These are phyloP conservation scores for Ascochyta clinopodiicola DNA, from an alignment of 2,329 filamentous ascomycete species.

Conservation along the genomic window DNA sequence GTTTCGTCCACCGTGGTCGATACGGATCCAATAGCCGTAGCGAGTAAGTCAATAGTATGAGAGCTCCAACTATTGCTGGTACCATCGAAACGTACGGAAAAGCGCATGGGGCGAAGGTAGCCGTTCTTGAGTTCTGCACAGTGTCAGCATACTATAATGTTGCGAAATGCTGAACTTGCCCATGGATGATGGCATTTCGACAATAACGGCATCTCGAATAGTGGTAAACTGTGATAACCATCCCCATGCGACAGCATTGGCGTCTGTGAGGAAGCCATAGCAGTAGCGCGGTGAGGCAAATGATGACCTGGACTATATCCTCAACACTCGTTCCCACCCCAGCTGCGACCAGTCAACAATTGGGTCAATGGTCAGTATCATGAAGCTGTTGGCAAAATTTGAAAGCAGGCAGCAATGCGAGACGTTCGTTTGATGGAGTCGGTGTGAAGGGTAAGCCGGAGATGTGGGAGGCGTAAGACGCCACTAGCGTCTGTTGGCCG, in stretches of 20 bases:
- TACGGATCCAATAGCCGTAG: constrained; percentile 40
- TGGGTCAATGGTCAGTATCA: constrained; percentile 19
- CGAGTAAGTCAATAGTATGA: constrained; percentile 48
- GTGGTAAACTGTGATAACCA: not conserved
- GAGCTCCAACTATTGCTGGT: constrained; percentile 45
- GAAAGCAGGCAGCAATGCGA: constrained; percentile 9
- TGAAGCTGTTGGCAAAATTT: constrained; percentile 11
- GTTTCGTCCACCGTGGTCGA: constrained; percentile 58
- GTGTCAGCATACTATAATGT: constrained; percentile 15
- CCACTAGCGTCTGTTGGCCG: constrained; percentile 6
- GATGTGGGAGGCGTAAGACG: constrained; percentile 1
- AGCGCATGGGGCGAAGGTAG: constrained; percentile 51
- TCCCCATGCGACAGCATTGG: constrained; percentile 24
- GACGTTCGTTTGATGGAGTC: constrained; percentile 2
- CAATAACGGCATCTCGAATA: constrained; percentile 25
- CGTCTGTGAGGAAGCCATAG: constrained; percentile 37
- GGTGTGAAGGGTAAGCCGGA: constrained; percentile 16
- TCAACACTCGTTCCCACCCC: constrained; percentile 29
- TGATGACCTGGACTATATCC: constrained; percentile 18
- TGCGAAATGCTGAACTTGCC: constrained; percentile 21
- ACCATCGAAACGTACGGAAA: constrained; percentile 48
- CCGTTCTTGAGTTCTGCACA: constrained; percentile 43
- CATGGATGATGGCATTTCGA: constrained; percentile 38
- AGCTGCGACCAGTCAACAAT: constrained; percentile 25
- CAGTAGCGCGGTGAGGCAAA: constrained; percentile 7